Base-by-base conservation (phyloP, 225 moss, liverwort and hornwort genomes). In the Marchantia paleacea region DNA sequence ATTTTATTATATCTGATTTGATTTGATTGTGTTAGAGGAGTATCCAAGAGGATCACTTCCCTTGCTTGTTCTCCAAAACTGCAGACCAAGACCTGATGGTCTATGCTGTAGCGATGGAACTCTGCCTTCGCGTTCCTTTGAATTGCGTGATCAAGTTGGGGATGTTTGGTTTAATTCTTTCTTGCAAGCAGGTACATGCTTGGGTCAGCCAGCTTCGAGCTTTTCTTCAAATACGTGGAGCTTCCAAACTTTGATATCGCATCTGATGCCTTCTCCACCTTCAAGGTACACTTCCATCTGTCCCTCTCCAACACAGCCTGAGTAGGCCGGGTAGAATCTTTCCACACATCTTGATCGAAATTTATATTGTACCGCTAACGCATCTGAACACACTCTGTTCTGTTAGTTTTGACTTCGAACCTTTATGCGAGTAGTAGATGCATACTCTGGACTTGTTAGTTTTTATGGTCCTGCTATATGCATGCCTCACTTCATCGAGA, bases 211-310 rank as follows among this genome's bases (percentile, higher is more conserved):
- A 94, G 94, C 80, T 99, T 99, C 76, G 99, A 99, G 84, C 92
- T 99, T 55, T 99, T 92, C 62, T 99, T 99, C 82, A 99, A 99
- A 85, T 99, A 91, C 24, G 95, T 99, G 83, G 95, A 99, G 88
- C 91, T 91, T 52, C 89, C 99, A 10, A 99, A 94, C 76, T 99
- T 99, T 49, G 99, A 99, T 52, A 91, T 99, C 64, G 95, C 99
- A 0, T 99, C 99, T 7, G 99, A 99, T 76, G 99, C 99, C 22
- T 99, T 99, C 57, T 88, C 95, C 75, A 99, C 99, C 10, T 95
- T 99, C 89, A 95, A 95, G 91, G 87, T 87, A 20, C 57, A 22
- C 19, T 30, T 39, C 39, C 50, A 11, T 72, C 10, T 72, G 12
- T 10, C 28, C 50, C 1, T 60, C 60, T 54, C 8, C 30, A 20